phyloP scores from a whole-genome alignment of 257 asterid species.

The Solanum habrochaites region DNA sequence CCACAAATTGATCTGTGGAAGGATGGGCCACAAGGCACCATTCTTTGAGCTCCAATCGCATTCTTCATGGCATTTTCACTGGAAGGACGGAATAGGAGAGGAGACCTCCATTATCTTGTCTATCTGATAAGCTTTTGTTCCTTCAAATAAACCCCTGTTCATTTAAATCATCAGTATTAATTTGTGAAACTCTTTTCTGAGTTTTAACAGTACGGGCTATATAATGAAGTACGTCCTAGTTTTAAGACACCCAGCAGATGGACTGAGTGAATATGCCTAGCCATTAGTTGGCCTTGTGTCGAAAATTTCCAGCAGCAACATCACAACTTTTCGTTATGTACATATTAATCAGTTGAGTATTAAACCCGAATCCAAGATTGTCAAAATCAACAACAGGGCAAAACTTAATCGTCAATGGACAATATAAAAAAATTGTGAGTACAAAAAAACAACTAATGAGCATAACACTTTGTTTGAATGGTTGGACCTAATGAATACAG shows the following conservation, averaged over 20 bases:
- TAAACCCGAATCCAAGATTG: constrained; percentile 41
- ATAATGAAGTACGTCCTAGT: constrained; percentile 49
- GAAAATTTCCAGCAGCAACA: constrained; percentile 26
- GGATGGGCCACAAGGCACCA: background rate
- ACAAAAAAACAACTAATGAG: background rate
- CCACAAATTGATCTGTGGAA: background rate
- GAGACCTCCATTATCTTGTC: constrained; percentile 42
- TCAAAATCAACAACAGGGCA: constrained; percentile 40
- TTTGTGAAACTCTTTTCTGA: background rate
- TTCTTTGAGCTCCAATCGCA: background rate
- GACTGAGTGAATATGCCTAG: constrained; percentile 55
- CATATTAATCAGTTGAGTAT: constrained; percentile 59
- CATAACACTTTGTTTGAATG: background rate
- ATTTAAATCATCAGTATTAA: background rate
- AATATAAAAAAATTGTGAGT: background rate
- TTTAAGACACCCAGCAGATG: constrained; percentile 66
- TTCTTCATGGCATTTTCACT: constrained; percentile 36
- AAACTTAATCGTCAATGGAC: constrained; percentile 16
- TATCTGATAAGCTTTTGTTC: constrained; percentile 51
- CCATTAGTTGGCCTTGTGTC: constrained; percentile 34
- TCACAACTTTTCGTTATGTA: constrained; percentile 30
- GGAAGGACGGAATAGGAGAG: constrained; percentile 62
- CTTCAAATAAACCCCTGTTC: constrained; percentile 39
- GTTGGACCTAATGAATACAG: background rate
- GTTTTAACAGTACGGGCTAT: background rate